Conservation (phyloP, 192 early-diverging fungal species). For the Chytriomyces sp. region DNA sequence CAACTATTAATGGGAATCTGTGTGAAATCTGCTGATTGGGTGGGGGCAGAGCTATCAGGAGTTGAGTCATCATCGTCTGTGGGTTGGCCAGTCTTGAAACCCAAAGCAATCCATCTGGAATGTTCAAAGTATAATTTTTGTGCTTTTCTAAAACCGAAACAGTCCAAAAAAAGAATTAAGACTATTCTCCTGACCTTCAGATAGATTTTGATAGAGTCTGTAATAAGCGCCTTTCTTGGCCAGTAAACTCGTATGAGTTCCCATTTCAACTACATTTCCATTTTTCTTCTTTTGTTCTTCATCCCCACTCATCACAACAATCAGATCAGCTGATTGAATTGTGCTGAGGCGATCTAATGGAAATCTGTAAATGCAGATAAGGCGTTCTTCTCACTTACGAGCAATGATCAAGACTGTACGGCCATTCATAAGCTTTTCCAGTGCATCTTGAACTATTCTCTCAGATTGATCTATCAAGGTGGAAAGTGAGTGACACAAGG, state of each 20-base stretch:
- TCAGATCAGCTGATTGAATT: constrained; percentile 79
- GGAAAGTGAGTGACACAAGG: neutral
- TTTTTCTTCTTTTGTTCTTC: neutral
- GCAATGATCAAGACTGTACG: constrained; percentile 92
- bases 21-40: no score
- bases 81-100: no score
- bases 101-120: no score
- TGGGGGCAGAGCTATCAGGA: no score
- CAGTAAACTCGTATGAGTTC: constrained; percentile 21
- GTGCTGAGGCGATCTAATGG: constrained; percentile 77
- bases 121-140: no score
- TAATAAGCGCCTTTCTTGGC: constrained; percentile 20
- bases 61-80: no score
- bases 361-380: neutral
- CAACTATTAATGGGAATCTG: no score
- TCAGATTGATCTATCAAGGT: constrained; percentile 44
- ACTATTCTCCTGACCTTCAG: neutral
- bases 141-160: neutral
- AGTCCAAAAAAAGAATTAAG: neutral
- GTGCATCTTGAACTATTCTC: constrained; percentile 49
- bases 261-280: constrained; percentile 37
- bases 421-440: constrained; percentile 45
- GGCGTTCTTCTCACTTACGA: constrained; percentile 31
- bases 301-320: constrained; percentile 68
- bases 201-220: constrained; percentile 21